Evolutionary conservation across 2,329 filamentous ascomycete species (phyloP).

Genomic region (Emergomyces orientalis): DNA sequence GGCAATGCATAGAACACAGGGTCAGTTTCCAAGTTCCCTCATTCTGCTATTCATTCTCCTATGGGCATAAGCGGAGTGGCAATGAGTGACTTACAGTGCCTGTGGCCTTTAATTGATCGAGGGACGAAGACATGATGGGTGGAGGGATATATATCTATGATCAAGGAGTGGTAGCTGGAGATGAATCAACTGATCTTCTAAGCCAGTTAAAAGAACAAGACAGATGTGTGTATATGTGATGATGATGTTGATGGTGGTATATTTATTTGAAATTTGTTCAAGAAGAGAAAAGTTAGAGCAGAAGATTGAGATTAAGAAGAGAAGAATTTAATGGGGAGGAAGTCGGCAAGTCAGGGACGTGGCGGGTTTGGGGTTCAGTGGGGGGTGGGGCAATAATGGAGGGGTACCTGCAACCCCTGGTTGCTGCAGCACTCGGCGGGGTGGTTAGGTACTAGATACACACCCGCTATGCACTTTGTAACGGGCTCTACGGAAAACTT

Average conservation of each 20-base stretch:
- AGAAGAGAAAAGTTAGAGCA: too few species aligned
- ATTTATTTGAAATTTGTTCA: too few species aligned
- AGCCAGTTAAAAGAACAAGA: conserved; percentile 4
- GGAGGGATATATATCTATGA: conserved; percentile 3
- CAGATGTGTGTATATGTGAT: not conserved
- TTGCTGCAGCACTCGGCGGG: not conserved
- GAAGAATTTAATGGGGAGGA: conserved; percentile 3
- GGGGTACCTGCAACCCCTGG: not conserved
- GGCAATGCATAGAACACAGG: conserved; percentile 10
- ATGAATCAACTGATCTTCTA: not conserved
- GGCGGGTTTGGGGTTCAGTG: conserved; percentile 8
- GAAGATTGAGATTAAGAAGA: too few species aligned
- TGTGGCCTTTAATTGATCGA: conserved; percentile 93
- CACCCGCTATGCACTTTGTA: not conserved
- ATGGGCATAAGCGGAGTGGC: conserved; percentile 5
- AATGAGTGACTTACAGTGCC: conserved; percentile 73
- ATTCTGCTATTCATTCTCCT: not conserved
- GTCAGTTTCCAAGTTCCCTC: conserved; percentile 10
- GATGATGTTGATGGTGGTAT: too few species aligned
- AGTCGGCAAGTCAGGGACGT: conserved; percentile 14
- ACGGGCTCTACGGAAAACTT: not conserved
- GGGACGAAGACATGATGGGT: conserved; percentile 65
- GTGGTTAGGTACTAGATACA: not conserved
- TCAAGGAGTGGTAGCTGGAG: not conserved
- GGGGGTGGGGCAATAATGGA: not conserved